Base-by-base conservation (phyloP, 2,329 filamentous ascomycete genomes). In the Talaromyces pinophilus region DNA sequence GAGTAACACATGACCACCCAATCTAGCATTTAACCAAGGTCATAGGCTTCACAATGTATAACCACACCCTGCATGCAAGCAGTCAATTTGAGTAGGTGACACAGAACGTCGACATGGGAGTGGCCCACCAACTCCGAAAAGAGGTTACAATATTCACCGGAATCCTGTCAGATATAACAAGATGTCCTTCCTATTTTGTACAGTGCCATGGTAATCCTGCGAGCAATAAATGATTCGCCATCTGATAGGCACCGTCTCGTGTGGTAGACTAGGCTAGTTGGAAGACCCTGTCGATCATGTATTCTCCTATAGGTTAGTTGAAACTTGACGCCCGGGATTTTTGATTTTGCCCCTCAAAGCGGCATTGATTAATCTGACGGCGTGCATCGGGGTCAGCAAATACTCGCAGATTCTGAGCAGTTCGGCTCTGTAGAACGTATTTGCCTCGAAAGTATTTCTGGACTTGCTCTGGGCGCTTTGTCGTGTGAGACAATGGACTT, bases 201-300 rank as follows among this genome's bases (percentile, higher is more conserved):
- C 8, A 5, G 50, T 54, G 50, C 5, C 15, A 33, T 54, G 25
- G 25, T n/a, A 33, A 54, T 54, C 25, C 25, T 54, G 30, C 19
- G 22, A 13, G 52, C 8, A 55, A 38, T 22, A 40, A 35, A 5
- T 38, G 15, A 38, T 35, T 55, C 35, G 54, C 30, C 54, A 25
- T 40, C 11, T 57, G 33, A 57, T 38, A 40, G 54, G 33, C 19
- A 15, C n/a, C 25, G 30, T 25, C 38, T 19, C 5, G 22, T 11
- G 2, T 35, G n/a, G n/a, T 57, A 38, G 33, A 57, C 2, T 38
- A 33, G 46, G 15, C 30, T 57, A 38, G 54, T 40, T 13, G 0
- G 52, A 33, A 17, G 35, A 30, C 50, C 28, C 50, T 55, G 50
- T 55, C 28, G 50, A 55, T 35, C 52, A 33, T 35, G 52, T 55